These are phyloP conservation scores for Penicillium maclennaniae DNA, from an alignment of 495 filamentous ascomycete species.

Conservation along the genomic window DNA sequence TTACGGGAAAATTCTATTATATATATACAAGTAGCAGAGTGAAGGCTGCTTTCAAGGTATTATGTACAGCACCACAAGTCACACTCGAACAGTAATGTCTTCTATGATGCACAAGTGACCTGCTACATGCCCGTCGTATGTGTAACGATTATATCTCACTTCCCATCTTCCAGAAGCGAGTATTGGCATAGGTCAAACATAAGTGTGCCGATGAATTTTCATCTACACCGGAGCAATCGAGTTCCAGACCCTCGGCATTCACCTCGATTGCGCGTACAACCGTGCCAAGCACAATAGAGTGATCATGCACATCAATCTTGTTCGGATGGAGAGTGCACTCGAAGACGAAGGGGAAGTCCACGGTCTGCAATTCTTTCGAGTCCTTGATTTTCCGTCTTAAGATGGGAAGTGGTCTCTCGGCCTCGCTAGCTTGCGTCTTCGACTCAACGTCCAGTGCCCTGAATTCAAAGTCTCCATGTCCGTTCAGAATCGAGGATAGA, in stretches of 20 bases:
- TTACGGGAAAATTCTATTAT: not conserved
- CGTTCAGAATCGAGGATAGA: conserved; percentile 26
- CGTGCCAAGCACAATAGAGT: conserved; percentile 41
- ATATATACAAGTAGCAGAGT: not conserved
- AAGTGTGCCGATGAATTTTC: conserved; percentile 20
- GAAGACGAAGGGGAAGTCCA: conserved; percentile 39
- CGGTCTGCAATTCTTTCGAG: not conserved
- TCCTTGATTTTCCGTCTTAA: conserved; percentile 21
- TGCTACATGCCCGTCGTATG: not conserved
- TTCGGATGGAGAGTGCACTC: conserved; percentile 38
- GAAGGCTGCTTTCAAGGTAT: not conserved
- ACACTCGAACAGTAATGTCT: not conserved
- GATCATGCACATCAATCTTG: conserved; percentile 40
- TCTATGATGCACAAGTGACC: not conserved
- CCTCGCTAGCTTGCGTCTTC: not conserved
- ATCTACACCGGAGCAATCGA: not conserved
- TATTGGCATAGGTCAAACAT: conserved; percentile 45
- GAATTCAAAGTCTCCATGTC: conserved; percentile 40
- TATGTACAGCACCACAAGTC: conserved; percentile 6
- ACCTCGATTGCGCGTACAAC: conserved; percentile 26
- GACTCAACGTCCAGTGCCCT: conserved; percentile 7
- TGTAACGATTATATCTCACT: conserved; percentile 21
- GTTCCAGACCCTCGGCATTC: conserved; percentile 1
- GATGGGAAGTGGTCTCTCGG: conserved; percentile 27
- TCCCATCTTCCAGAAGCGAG: conserved; percentile 45